A percentile compares a stretch with the other conserved stretches of the same genome.
These are phyloP conservation scores for Wallacemonas collosoma DNA, from an alignment of 208 protist species.

Conservation along the genomic window DNA sequence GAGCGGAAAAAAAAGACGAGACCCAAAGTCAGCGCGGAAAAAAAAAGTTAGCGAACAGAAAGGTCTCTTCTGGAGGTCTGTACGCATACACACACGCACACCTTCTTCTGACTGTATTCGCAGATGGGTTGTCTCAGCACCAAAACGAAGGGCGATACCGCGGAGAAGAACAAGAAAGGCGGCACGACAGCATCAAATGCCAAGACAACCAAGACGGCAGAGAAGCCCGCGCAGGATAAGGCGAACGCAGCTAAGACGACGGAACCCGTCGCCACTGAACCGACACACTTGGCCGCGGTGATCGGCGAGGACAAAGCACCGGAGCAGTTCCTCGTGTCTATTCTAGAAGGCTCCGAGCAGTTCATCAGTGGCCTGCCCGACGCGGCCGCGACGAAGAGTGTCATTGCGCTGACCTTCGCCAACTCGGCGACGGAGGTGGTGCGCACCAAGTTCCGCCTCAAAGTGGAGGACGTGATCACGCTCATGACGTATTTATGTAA, in stretches of 20 bases:
- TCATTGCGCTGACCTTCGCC: constrained; percentile 73
- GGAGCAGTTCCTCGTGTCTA: constrained; percentile 58
- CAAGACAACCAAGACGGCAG: constrained; percentile 2
- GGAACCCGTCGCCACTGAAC: constrained; percentile 13
- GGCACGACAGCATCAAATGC: neutral
- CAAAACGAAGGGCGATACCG: constrained; percentile 42
- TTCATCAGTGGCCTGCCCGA: constrained; percentile 61
- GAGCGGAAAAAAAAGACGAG: constrained; percentile 7
- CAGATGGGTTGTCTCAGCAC: constrained; percentile 62
- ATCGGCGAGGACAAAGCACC: constrained; percentile 14
- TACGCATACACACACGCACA: neutral
- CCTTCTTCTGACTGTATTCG: neutral
- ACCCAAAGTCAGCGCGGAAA: neutral
- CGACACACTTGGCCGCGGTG: neutral
- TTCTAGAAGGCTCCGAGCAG: constrained; percentile 61
- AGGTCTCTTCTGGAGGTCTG: neutral
- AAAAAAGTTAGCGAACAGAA: neutral
- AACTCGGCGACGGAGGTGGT: constrained; percentile 84
- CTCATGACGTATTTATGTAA: constrained; percentile 24
- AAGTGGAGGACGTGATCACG: constrained; percentile 54
- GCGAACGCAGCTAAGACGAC: neutral
- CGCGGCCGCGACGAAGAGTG: constrained; percentile 49
- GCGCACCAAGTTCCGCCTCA: constrained; percentile 83
- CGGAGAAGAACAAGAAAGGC: constrained; percentile 24
- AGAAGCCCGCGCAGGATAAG: constrained; percentile 1